Base-by-base conservation (phyloP, 176 grass and related monocot species). In the Carex cristatella region DNA sequence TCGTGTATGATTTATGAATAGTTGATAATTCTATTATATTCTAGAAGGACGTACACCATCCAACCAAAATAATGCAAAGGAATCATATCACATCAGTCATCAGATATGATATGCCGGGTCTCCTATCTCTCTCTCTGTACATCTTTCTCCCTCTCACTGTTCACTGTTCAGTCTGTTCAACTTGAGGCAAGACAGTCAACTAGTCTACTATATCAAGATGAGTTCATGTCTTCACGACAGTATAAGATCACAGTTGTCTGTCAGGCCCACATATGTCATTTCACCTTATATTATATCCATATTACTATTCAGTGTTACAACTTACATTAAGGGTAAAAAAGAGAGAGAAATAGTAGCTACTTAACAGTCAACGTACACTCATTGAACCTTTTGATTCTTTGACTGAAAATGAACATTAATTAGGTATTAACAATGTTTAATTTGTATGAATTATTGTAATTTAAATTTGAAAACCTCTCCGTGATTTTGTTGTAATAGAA, bases 171-270 rank as follows among this genome's bases (percentile, higher is more conserved):
- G 67, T 70, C 37, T 70, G 37, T 55, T 77, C 48, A 77, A 56
- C 10, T 55, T 56, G 73, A 77, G 23, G 71, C 30, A 75, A 32
- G 51, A 78, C 44, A 83, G 81, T 83, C 81, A 83, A 69, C 81
- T 31, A 83, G 81, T 83, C 11, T 28, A 83, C 81, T 69, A 37
- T 83, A 83, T 37, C 60, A 30, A 65, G 12, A 15, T 61, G 60
- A 42, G 40, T 77, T 53, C 31, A 15, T 61, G 60, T 18, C 16
- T 77, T 53, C 31, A 80, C 56, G 35, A 48, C 81, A 66, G 42
- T 54, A n/a, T 44, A 33, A 44, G 19, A 32, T 66, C 23, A 69
- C 46, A 65, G 42, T 83, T 51, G 63, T 83, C 27, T 23, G 7
- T 42, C 6, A 32, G 42, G 7, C 28, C 81, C n/a, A 83, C 62